Conservation (phyloP, 768 basidiomycete genomes). For the Macrolepiota dolichaula region DNA sequence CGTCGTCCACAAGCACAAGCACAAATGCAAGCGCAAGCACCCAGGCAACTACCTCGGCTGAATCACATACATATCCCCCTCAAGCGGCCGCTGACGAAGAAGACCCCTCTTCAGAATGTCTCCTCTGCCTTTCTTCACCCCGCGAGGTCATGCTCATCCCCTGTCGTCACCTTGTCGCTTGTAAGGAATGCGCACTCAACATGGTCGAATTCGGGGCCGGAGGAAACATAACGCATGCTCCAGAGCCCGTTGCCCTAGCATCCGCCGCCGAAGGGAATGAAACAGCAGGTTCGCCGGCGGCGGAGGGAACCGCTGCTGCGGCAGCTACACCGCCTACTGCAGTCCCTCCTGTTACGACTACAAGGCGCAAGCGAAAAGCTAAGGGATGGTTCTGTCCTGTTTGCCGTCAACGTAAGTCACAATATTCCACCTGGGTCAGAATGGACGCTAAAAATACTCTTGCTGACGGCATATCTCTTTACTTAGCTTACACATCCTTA, state of each 20-base stretch:
- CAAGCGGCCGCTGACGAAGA: constrained; percentile 48
- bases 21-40: constrained; percentile 14
- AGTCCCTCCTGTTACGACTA: constrained; percentile 29
- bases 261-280: constrained; percentile 24
- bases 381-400: constrained; percentile 99
- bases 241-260: constrained; percentile 32
- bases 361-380: constrained; percentile 83
- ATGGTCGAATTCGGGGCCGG: constrained; percentile 98
- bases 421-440: neutral
- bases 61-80: constrained; percentile 35
- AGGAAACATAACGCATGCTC: constrained; percentile 69
- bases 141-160: constrained; percentile 92
- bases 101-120: constrained; percentile 83
- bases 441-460: neutral
- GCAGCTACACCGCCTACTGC: constrained; percentile 24
- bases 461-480: neutral
- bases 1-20: constrained; percentile 40
- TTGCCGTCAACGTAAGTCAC: constrained; percentile 82
- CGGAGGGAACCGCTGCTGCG: constrained; percentile 19
- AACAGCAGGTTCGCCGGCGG: constrained; percentile 32
- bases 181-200: constrained; percentile 91
- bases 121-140: constrained; percentile 84
- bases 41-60: constrained; percentile 26
- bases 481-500: constrained; percentile 81
- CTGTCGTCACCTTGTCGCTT: constrained; percentile 92